phyloP scores from a whole-genome alignment of 2,329 filamentous ascomycete genomes.

The Cryphonectria japonica region DNA sequence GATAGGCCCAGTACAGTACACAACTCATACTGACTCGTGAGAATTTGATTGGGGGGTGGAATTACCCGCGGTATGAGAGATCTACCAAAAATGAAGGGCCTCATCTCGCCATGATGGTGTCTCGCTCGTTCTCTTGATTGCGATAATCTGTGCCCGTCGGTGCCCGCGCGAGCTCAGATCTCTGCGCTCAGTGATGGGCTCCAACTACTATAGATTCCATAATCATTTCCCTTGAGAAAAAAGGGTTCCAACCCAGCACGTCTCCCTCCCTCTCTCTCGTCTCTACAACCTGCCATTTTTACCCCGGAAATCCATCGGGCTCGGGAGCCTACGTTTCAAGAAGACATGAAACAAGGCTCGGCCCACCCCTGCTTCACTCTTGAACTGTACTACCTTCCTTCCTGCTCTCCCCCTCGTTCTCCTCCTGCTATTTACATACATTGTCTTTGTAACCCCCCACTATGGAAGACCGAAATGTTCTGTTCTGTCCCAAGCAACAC shows the following conservation, averaged over 20 bases:
- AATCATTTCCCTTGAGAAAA: background rate
- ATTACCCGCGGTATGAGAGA: background rate
- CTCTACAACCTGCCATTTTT: background rate
- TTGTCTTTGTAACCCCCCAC: background rate
- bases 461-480: background rate
- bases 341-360: conserved; percentile 7
- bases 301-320: background rate
- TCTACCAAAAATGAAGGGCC: background rate
- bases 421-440: background rate
- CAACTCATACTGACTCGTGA: background rate
- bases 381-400: background rate
- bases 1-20: background rate
- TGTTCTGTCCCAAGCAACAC: background rate
- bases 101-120: background rate
- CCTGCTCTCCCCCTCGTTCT: background rate
- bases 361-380: background rate
- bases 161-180: background rate
- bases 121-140: no score
- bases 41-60: background rate
- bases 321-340: conserved; percentile 1
- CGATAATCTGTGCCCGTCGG: background rate
- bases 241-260: background rate
- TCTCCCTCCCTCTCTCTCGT: background rate
- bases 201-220: background rate
- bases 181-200: background rate